These are phyloP conservation scores for Polygonum aviculare DNA, from an alignment of 148 eudicot species.

Conservation along the genomic window DNA sequence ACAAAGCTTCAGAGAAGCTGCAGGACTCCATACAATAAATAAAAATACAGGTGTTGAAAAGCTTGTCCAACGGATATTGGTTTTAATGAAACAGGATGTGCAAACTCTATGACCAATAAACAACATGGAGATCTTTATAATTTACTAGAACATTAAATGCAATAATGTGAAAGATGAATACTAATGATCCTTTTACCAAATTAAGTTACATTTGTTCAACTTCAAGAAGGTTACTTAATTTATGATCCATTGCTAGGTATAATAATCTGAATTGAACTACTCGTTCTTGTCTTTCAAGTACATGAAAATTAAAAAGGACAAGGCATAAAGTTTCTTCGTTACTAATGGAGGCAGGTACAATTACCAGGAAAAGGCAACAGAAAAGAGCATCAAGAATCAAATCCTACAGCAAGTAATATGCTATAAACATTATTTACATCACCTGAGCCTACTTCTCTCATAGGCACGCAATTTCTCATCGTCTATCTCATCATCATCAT, in stretches of 20 bases:
- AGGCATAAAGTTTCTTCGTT: neutral
- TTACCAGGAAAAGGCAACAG: neutral
- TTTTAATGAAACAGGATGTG: neutral
- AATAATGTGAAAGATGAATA: neutral
- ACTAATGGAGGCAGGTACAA: neutral
- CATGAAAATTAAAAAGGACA: neutral
- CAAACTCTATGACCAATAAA: neutral
- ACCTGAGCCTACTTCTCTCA: slow-evolving; percentile 92
- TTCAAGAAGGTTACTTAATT: neutral
- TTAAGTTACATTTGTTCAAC: neutral
- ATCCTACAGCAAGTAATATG: neutral
- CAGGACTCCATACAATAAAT: neutral
- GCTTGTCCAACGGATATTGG: neutral
- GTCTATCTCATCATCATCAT: slow-evolving; percentile 47
- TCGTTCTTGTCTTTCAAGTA: neutral
- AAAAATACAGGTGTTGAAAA: neutral
- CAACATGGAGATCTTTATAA: neutral
- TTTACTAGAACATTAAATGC: neutral
- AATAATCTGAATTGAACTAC: neutral
- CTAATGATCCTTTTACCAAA: neutral
- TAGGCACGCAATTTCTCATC: slow-evolving; percentile 73
- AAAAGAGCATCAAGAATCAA: neutral
- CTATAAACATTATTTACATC: neutral
- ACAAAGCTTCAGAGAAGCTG: neutral
- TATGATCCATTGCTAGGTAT: neutral